Evolutionary conservation across 129 eudicot species (phyloP).

Genomic region (Dittrichia graveolens): DNA sequence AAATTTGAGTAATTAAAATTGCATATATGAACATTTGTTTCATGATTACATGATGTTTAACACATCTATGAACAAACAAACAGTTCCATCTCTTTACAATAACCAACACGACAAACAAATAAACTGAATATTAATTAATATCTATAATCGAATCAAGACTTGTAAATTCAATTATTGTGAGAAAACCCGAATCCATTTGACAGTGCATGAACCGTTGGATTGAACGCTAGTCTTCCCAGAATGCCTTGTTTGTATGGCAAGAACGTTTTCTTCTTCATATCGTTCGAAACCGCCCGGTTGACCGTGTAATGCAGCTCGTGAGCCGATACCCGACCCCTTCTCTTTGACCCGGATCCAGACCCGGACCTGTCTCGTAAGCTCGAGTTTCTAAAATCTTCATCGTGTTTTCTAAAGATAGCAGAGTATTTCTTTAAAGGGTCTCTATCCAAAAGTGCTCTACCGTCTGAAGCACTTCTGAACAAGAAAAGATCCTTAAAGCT

Average conservation of each 20-base stretch:
- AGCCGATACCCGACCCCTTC: constrained; percentile 67
- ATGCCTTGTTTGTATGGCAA: constrained; percentile 94
- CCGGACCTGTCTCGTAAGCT: constrained; percentile 39
- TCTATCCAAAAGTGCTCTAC: constrained; percentile 61
- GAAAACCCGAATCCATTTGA: constrained; percentile 80
- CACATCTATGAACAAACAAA: constrained; percentile 28
- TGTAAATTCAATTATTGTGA: constrained; percentile 22
- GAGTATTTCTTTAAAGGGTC: constrained; percentile 78
- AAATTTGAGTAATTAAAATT: background rate
- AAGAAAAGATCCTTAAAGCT: constrained; percentile 69
- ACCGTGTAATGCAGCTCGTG: constrained; percentile 87
- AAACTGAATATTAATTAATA: background rate
- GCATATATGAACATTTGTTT: constrained; percentile 29
- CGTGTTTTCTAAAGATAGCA: constrained; percentile 37
- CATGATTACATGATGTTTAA: constrained; percentile 34
- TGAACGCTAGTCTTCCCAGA: constrained; percentile 66
- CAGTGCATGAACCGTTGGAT: constrained; percentile 71
- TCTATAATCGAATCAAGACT: constrained; percentile 4
- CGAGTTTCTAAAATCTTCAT: constrained; percentile 44
- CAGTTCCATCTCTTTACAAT: constrained; percentile 23
- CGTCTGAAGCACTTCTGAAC: constrained; percentile 93
- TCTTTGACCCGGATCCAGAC: constrained; percentile 45
- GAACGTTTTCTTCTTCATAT: constrained; percentile 82
- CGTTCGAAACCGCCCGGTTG: constrained; percentile 75
- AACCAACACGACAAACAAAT: constrained; percentile 35